Base-by-base conservation (phyloP, 177 flowering plant genomes). In the Vitis hybrid region DNA sequence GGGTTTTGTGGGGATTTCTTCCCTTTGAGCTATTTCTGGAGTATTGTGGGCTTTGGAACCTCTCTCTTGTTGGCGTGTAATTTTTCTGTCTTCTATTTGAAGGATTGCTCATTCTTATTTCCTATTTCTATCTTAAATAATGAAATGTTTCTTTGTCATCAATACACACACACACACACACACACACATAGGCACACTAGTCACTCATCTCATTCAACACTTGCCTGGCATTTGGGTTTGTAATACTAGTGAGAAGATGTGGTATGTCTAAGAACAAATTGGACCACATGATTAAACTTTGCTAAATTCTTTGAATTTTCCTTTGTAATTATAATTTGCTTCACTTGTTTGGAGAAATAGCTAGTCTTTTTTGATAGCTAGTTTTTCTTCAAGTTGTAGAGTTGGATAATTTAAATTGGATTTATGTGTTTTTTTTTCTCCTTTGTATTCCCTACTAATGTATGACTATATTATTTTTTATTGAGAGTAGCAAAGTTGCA, bases 401-500 rank as follows among this genome's bases (percentile, higher is more conserved):
- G 20, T 10, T 64, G 20, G 55, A 14, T 39, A 50, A 19, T 48
- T 10, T 67, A 5, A 3, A 60, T 31, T 62, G 10, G 10, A 13
- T 49, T 19, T n/a, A 33, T 62, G 65, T 51, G 49, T 60, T 39
- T 5, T 8, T 73, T 73, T n/a, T 2, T 12, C 31, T 56, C 64
- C 57, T 49, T 26, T 55, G 15, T 63, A 16, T 8, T 20, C 29
- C 26, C n/a, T 67, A 49, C 1, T 62, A 19, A n/a, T 75, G 14
- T 10, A 22, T 63, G 11, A 45, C 48, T 62, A 11, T 2, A 67
- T 72, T 61, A 55, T 16, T 71, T 72, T 20, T 29, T 53, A 5
- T 39, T n/a, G 51, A 68, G 64, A 45, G 50, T 69, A 93, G 99
- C 99, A 51, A 93, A 78, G 76, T 64, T 95, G 86, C 89, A 91